phyloP scores from a whole-genome alignment of 805 yeast genomes.

The Yamadazyma akitaensis region DNA sequence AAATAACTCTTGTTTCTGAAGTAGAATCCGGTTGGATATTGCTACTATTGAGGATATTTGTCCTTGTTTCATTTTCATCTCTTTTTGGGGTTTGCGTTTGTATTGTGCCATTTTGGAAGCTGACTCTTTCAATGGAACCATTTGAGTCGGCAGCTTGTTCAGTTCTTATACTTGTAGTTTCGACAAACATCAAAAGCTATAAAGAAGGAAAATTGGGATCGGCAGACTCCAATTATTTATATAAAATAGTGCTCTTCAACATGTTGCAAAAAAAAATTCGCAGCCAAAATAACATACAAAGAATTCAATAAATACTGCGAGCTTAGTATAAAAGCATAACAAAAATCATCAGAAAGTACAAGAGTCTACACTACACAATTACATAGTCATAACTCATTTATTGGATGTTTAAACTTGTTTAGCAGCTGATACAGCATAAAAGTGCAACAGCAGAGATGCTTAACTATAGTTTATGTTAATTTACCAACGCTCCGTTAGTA shows the following conservation, averaged over 20 bases:
- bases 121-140: not conserved
- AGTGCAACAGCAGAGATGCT: not conserved
- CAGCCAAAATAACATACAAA: not conserved
- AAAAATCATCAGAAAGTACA: not conserved
- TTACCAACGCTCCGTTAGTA: slow-evolving; percentile 63
- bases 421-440: not conserved
- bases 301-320: not conserved
- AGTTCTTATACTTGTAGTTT: not conserved
- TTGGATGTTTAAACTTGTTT: not conserved
- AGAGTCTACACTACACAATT: not conserved
- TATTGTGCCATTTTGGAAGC: not conserved
- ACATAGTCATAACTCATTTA: not conserved
- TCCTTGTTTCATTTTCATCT: not conserved
- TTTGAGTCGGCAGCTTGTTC: too few species aligned
- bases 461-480: slow-evolving; percentile 16
- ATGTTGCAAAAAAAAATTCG: not conserved
- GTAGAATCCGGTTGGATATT: not conserved
- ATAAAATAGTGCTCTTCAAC: not conserved
- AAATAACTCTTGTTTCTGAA: not conserved
- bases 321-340: too few species aligned
- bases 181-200: not conserved
- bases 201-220: too few species aligned
- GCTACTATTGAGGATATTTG: not conserved
- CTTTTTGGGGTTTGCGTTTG: not conserved
- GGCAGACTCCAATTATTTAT: not conserved